A percentile compares a stretch with the other conserved stretches of the same genome.
Conservation (phyloP, 352 stramenopile genomes). For the Pythium apleroticum region DNA sequence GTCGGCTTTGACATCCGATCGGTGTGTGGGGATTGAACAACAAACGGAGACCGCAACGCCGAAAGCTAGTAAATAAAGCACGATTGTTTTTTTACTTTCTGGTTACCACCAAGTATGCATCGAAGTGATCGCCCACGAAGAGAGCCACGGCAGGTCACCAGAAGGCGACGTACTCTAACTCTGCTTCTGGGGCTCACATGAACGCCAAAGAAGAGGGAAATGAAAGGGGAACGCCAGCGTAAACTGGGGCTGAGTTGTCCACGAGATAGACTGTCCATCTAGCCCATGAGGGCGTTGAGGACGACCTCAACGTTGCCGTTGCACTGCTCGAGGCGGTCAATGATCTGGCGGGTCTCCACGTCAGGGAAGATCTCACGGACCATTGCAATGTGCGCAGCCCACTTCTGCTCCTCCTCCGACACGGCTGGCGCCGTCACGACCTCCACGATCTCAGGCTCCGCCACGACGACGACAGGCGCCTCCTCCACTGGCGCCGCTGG, state of each 20-base stretch:
- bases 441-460: slow-evolving; percentile 38
- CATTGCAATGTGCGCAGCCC: slow-evolving; percentile 63
- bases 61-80: slow-evolving; percentile 18
- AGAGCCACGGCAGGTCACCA: not conserved
- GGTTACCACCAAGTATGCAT: not conserved
- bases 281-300: slow-evolving; percentile 80
- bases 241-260: not conserved
- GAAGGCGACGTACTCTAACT: not conserved
- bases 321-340: slow-evolving; percentile 75
- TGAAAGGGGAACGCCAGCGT: not conserved
- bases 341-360: slow-evolving; percentile 41
- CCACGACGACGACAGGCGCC: slow-evolving; percentile 32
- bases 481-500: slow-evolving; percentile 31
- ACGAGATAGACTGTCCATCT: slow-evolving; percentile 48
- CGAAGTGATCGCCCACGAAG: not conserved
- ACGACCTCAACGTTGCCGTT: slow-evolving; percentile 84
- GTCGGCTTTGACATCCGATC: slow-evolving; percentile 77
- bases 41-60: not conserved
- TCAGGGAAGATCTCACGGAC: slow-evolving; percentile 76
- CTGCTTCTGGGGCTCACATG: not conserved
- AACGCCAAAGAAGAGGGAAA: not conserved
- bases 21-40: slow-evolving; percentile 34
- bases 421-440: slow-evolving; percentile 32
- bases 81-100: slow-evolving; percentile 11
- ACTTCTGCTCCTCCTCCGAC: slow-evolving; percentile 79